phyloP scores from a whole-genome alignment of 208 protist genomes.

The Plasmodiophora brassicae region DNA sequence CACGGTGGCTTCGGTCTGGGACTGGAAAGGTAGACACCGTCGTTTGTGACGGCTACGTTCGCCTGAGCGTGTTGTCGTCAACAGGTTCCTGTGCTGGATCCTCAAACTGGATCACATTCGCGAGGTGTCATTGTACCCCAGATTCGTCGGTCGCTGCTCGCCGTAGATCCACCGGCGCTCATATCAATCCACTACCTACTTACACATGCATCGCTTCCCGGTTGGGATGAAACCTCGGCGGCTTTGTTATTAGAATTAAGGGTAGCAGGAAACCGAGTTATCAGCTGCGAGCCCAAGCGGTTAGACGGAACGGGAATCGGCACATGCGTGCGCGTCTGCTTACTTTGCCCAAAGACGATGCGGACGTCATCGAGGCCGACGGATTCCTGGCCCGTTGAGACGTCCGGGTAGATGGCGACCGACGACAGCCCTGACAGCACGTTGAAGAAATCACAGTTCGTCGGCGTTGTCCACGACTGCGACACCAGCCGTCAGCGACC shows the following conservation, averaged over 20 bases:
- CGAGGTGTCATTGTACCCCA: constrained; percentile 90
- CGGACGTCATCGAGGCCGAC: background rate
- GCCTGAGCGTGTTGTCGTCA: background rate
- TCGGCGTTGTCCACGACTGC: background rate
- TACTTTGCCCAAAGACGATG: background rate
- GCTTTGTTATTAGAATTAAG: too few relatives aligned
- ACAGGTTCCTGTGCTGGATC: constrained; percentile 89
- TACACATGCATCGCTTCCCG: too few relatives aligned
- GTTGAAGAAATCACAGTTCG: background rate
- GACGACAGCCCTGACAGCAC: background rate
- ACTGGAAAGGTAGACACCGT: constrained; percentile 78
- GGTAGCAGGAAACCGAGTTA: too few relatives aligned
- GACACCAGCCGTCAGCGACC: background rate
- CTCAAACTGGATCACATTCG: constrained; percentile 82
- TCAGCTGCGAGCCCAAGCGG: too few relatives aligned
- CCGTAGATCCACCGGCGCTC: constrained; percentile 74
- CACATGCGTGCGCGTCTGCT: too few relatives aligned
- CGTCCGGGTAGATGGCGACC: background rate
- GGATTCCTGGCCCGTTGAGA: background rate
- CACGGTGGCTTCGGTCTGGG: constrained; percentile 97
- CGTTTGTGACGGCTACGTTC: background rate
- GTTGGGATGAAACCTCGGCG: too few relatives aligned
- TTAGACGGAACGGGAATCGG: too few relatives aligned
- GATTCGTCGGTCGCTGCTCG: constrained; percentile 84
- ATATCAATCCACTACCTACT: background rate